Evolutionary conservation across 2,329 filamentous ascomycete genomes (phyloP), one percentile per base, ranked within the genome.

Genomic region (Calonectria ilicicola): DNA sequence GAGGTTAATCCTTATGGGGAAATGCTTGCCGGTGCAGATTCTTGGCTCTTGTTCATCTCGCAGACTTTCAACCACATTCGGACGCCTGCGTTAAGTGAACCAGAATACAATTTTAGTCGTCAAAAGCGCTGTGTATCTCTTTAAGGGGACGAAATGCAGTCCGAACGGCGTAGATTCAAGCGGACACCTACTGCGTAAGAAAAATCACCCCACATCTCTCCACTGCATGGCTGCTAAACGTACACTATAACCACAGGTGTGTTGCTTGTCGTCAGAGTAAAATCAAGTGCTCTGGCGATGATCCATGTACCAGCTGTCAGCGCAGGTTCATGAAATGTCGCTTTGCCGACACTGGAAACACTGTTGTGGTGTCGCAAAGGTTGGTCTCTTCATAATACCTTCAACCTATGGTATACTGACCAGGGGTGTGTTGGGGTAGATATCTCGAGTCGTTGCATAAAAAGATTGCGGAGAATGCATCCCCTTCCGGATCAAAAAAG

Each of bases 271-370:
- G 67, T 1, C 56, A 69, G 58, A 69, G 67, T 15, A 69, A 69
- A 23, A 69, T 69, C 12, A 69, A 69, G 23, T 69, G 67, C n/a
- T 69, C 67, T 19, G 67, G 67, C 23, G 67, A 69, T 19, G 58
- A 69, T 5, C 67, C 67, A 14, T 69, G 67, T 27, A 60, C 67
- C 32, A 69, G 49, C 44, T 69, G 67, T 35, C 67, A 69, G 32
- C 56, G 67, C 3, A 44, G 67, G 15, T 69, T 69, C 29, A 64
- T 69, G 56, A 69, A 56, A 40, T 69, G 67, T 32, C 67, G 67
- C 46, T 69, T 69, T 23, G 56, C 56, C n/a, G 67, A 69, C 9
- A 47, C 67, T 4, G 67, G 67, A 4, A 51, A 49, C 17, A 69
- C 60, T n/a, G 23, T 69, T 38, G 46, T 65, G 12, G 67, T 69